These are phyloP conservation scores for Elongisporangium undulatum DNA, from an alignment of 352 stramenopile genomes.

Conservation along the genomic window DNA sequence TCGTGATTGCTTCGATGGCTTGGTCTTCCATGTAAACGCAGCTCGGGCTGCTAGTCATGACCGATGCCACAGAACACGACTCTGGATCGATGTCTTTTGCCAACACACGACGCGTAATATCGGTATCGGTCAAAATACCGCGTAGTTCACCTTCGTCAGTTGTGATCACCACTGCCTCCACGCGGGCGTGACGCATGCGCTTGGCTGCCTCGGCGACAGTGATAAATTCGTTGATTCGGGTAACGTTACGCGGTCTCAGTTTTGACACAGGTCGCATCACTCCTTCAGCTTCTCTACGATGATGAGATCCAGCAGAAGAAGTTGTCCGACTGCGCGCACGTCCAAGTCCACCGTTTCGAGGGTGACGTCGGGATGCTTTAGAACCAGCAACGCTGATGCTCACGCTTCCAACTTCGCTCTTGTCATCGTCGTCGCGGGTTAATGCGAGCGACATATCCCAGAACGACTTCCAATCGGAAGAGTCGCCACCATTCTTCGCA, in stretches of 20 bases:
- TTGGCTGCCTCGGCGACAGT: constrained; percentile 80
- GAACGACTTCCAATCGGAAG: constrained; percentile 82
- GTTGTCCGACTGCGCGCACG: constrained; percentile 35
- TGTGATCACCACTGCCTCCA: constrained; percentile 84
- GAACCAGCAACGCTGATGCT: constrained; percentile 61
- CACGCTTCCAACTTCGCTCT: constrained; percentile 54
- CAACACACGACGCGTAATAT: constrained; percentile 81
- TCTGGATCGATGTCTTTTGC: constrained; percentile 80
- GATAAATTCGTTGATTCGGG: constrained; percentile 84
- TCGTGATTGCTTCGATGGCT: constrained; percentile 83
- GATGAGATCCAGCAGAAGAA: constrained; percentile 43
- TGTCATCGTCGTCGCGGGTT: constrained; percentile 62
- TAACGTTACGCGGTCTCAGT: constrained; percentile 74
- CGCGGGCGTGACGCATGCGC: constrained; percentile 75
- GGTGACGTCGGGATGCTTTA: constrained; percentile 25
- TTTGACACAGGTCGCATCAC: constrained; percentile 75
- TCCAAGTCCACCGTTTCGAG: constrained; percentile 18
- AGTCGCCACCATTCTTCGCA: constrained; percentile 58
- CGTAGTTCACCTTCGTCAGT: constrained; percentile 77
- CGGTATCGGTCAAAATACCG: constrained; percentile 84
- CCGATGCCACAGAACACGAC: constrained; percentile 66
- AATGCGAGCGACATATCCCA: constrained; percentile 88
- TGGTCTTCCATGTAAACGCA: constrained; percentile 80
- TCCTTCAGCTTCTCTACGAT: constrained; percentile 51
- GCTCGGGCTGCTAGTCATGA: constrained; percentile 83